Percentiles rank a stretch among this genome's conserved stretches.
Evolutionary conservation across 257 asterid species (phyloP).

Genomic region (Dorcoceras hygrometricum): DNA sequence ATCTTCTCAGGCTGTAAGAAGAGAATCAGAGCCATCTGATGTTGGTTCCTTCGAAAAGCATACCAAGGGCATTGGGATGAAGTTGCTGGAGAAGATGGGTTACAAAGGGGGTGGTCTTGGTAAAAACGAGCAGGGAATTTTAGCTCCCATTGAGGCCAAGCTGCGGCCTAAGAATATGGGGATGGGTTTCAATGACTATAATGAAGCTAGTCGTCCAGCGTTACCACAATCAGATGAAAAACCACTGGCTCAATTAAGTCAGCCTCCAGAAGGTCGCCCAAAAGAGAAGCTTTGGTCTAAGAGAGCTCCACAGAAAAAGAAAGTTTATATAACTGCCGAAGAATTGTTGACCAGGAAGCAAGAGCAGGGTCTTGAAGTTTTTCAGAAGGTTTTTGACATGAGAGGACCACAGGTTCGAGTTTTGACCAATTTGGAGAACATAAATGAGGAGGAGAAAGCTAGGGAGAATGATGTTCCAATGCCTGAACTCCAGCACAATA

Average conservation of each 20-base stretch:
- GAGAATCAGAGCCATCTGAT: conserved; percentile 41
- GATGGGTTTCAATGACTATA: conserved; percentile 82
- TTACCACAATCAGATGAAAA: conserved; percentile 45
- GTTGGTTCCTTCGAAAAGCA: conserved; percentile 73
- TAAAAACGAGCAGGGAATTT: conserved; percentile 74
- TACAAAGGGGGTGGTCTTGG: conserved; percentile 96
- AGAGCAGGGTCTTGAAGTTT: conserved; percentile 68
- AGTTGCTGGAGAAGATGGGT: conserved; percentile 85
- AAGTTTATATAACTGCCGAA: conserved; percentile 62
- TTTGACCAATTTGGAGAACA: conserved; percentile 75
- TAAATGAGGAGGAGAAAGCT: conserved; percentile 77
- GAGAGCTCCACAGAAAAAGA: conserved; percentile 59
- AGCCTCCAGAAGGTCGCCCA: conserved; percentile 37
- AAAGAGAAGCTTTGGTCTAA: conserved; percentile 78
- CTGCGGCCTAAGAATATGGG: conserved; percentile 88
- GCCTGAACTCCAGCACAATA: conserved; percentile 95
- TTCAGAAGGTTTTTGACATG: conserved; percentile 90
- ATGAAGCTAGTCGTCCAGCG: conserved; percentile 51
- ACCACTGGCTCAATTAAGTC: conserved; percentile 34
- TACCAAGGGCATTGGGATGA: conserved; percentile 76
- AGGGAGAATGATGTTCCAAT: conserved; percentile 73
- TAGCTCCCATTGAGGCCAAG: conserved; percentile 76
- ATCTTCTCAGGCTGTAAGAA: conserved; percentile 39
- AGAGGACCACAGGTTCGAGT: conserved; percentile 98
- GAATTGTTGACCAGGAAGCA: conserved; percentile 74